Conservation (phyloP, 208 protist genomes). For the Trypanosoma caninum region DNA sequence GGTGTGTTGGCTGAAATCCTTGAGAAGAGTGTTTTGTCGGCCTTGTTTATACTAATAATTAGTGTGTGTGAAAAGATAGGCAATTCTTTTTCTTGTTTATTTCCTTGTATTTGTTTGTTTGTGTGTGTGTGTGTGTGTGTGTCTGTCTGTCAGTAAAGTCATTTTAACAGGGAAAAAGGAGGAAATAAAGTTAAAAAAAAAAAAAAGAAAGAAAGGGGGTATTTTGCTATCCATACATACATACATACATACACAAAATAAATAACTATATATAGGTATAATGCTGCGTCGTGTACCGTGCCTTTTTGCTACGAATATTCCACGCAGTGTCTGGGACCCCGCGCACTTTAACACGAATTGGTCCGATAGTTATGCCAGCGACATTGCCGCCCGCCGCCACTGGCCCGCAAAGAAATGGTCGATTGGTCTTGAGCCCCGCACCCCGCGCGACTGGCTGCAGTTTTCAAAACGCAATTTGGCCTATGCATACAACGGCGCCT, state of each 20-base stretch:
- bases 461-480: conserved; percentile 82
- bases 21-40: no score
- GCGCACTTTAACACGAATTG: conserved; percentile 82
- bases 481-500: conserved; percentile 89
- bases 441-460: conserved; percentile 76
- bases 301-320: conserved; percentile 57
- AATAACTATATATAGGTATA: conserved; percentile 8
- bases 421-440: conserved; percentile 79
- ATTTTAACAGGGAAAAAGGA: background rate
- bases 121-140: background rate
- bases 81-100: no score
- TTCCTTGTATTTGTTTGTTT: background rate
- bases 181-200: background rate
- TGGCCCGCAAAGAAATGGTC: conserved; percentile 86
- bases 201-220: background rate
- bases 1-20: no score
- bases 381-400: conserved; percentile 72
- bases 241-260: no score
- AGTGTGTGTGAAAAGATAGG: no score
- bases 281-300: conserved; percentile 33
- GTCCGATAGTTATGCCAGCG: conserved; percentile 74
- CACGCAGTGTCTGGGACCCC: conserved; percentile 83
- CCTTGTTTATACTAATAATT: no score
- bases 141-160: background rate
- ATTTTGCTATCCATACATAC: no score